These are phyloP conservation scores for Lactarius quietus DNA, from an alignment of 768 basidiomycete species.

Conservation along the genomic window DNA sequence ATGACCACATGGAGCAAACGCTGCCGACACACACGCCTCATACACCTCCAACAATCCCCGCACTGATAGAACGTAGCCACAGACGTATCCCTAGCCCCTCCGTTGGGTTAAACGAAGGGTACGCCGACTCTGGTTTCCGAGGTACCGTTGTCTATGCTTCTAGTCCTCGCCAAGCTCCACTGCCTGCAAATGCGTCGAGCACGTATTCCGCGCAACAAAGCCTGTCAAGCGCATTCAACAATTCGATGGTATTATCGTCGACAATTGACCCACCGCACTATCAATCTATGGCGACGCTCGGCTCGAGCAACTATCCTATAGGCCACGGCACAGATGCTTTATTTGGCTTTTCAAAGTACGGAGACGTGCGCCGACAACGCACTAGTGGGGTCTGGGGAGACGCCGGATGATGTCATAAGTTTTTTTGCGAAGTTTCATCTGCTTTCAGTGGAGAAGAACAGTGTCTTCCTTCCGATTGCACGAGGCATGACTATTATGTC, in stretches of 20 bases:
- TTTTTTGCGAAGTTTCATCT: not conserved
- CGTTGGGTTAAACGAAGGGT: not conserved
- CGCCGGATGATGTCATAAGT: slow-evolving; percentile 19
- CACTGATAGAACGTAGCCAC: slow-evolving; percentile 5
- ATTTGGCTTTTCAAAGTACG: slow-evolving; percentile 19
- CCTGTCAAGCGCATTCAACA: slow-evolving; percentile 9
- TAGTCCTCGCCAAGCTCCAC: slow-evolving; percentile 11
- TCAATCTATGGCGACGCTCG: slow-evolving; percentile 12
- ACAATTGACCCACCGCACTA: slow-evolving; percentile 8
- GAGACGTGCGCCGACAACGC: slow-evolving; percentile 15
- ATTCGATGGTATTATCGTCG: slow-evolving; percentile 15
- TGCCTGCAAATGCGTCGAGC: not conserved
- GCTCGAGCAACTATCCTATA: slow-evolving; percentile 10
- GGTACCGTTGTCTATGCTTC: slow-evolving; percentile 19
- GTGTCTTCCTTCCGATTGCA: slow-evolving; percentile 13
- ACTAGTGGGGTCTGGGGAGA: slow-evolving; percentile 26
- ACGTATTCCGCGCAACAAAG: slow-evolving; percentile 9
- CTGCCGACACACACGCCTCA: slow-evolving; percentile 2
- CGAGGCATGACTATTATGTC: slow-evolving; percentile 10
- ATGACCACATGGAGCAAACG: slow-evolving; percentile 14
- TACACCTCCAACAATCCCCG: not conserved
- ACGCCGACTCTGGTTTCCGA: slow-evolving; percentile 6
- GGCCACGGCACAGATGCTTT: slow-evolving; percentile 5
- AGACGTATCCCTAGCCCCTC: slow-evolving; percentile 11
- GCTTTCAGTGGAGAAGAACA: slow-evolving; percentile 10